A percentile compares a stretch with the other conserved stretches of the same genome.
Evolutionary conservation across 1,284 basidiomycete species (phyloP).

Genomic region (Cystobasidium sp.): DNA sequence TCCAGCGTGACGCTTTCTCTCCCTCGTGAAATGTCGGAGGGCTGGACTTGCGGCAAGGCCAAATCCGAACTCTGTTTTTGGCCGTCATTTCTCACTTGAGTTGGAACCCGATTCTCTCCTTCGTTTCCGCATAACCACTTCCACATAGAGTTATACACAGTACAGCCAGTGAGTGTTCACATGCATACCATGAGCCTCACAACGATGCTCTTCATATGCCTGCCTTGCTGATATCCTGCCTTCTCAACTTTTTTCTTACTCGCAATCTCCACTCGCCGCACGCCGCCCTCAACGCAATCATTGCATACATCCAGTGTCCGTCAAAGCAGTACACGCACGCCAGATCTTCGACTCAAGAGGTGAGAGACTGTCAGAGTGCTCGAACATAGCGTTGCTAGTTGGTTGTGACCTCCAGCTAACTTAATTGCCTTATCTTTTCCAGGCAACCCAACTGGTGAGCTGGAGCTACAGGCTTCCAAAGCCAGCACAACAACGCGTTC

Average conservation of each 20-base stretch:
- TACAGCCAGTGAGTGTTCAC: constrained; percentile 2
- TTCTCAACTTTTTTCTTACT: constrained; percentile 10
- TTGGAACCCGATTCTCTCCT: constrained; percentile 5
- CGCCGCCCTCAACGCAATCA: not conserved
- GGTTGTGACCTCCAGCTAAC: constrained; percentile 1
- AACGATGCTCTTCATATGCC: not conserved
- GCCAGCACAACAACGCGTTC: not conserved
- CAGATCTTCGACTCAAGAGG: constrained; percentile 97
- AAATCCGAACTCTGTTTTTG: no score
- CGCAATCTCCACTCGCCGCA: constrained; percentile 19
- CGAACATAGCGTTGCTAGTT: constrained; percentile 5
- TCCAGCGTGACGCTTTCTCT: no score
- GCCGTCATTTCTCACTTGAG: no score
- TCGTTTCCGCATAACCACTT: constrained; percentile 8
- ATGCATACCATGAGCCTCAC: not conserved
- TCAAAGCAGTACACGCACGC: constrained; percentile 48
- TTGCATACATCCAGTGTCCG: constrained; percentile 40
- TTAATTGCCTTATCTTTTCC: constrained; percentile 1
- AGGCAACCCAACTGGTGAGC: constrained; percentile 44
- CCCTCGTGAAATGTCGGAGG: no score
- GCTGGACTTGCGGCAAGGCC: no score
- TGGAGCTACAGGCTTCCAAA: not conserved
- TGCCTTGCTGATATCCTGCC: not conserved
- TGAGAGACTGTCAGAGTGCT: constrained; percentile 46
- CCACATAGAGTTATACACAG: not conserved